These are phyloP conservation scores for Lepiota venenata DNA, from an alignment of 768 basidiomycete genomes.

Conservation along the genomic window DNA sequence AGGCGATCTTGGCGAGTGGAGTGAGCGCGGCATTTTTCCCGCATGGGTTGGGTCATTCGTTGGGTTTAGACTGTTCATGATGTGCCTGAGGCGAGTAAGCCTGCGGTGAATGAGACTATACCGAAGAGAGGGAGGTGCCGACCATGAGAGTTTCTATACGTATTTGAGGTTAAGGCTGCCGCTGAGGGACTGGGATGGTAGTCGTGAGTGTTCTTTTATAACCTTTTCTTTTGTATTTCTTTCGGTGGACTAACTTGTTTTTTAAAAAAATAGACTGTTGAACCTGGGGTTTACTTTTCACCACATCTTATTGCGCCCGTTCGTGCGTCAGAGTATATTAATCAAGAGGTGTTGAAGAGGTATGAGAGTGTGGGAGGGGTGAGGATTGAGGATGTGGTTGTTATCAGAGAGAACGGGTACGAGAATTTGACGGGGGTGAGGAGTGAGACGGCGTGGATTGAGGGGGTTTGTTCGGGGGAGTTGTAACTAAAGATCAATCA, in stretches of 20 bases:
- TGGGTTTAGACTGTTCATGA: conserved; percentile 97
- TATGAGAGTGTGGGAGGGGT: conserved; percentile 90
- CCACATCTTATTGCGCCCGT: conserved; percentile 69
- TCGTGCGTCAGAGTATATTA: conserved; percentile 60
- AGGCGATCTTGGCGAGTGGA: conserved; percentile 73
- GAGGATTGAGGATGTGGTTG: conserved; percentile 88
- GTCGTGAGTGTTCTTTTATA: conserved; percentile 53
- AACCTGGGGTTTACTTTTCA: conserved; percentile 88
- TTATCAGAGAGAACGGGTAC: conserved; percentile 69
- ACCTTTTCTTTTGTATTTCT: no score
- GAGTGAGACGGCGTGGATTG: conserved; percentile 82
- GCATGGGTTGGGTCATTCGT: conserved; percentile 87
- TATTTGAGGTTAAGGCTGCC: conserved; percentile 79
- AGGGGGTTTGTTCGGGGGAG: conserved; percentile 74
- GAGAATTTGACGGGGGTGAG: conserved; percentile 85
- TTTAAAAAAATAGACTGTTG: conserved; percentile 77
- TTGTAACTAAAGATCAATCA: conserved; percentile 20
- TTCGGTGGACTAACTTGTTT: neutral
- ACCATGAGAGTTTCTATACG: conserved; percentile 67
- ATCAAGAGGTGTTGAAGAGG: conserved; percentile 61
- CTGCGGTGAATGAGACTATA: conserved; percentile 52
- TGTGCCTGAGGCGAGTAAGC: conserved; percentile 79
- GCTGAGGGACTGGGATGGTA: conserved; percentile 77
- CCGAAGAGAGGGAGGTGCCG: conserved; percentile 27
- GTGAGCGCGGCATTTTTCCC: conserved; percentile 89